Conservation (phyloP, 2,329 filamentous ascomycete species). For the Apiospora kogelbergensis region DNA sequence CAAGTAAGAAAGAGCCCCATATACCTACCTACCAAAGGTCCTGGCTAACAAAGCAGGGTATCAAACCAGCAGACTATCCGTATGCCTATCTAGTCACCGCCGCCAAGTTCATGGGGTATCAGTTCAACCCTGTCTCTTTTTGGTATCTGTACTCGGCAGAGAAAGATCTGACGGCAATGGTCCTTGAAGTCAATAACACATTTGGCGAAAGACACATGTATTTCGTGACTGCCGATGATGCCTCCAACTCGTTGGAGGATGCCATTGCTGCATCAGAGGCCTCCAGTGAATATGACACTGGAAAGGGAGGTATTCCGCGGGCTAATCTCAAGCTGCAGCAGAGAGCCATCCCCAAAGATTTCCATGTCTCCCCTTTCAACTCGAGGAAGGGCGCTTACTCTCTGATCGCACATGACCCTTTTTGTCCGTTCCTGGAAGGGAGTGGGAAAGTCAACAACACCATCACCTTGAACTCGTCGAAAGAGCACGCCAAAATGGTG, state of each 20-base stretch:
- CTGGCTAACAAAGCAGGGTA: slow-evolving; percentile 42
- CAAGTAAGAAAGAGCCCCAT: slow-evolving; percentile 43
- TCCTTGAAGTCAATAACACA: slow-evolving; percentile 76
- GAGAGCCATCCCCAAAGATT: slow-evolving; percentile 65
- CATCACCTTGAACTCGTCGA: slow-evolving; percentile 61
- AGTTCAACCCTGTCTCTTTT: slow-evolving; percentile 75
- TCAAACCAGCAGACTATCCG: slow-evolving; percentile 61
- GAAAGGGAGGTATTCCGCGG: not conserved
- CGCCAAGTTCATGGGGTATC: slow-evolving; percentile 66
- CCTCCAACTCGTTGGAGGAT: slow-evolving; percentile 9
- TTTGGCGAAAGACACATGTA: slow-evolving; percentile 72
- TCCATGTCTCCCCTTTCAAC: slow-evolving; percentile 78
- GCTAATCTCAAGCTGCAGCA: slow-evolving; percentile 36
- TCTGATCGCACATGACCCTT: slow-evolving; percentile 48
- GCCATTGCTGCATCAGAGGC: not conserved
- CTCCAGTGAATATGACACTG: not conserved
- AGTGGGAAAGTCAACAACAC: slow-evolving; percentile 53
- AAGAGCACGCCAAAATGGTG: slow-evolving; percentile 60
- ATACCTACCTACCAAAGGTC: not conserved
- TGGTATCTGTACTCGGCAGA: slow-evolving; percentile 72
- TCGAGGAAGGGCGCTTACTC: slow-evolving; percentile 57
- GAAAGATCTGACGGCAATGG: slow-evolving; percentile 59
- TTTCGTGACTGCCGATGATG: slow-evolving; percentile 46
- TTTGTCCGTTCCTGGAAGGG: slow-evolving; percentile 38
- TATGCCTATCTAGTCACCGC: slow-evolving; percentile 72